These are phyloP conservation scores for Kazachstania viticola DNA, from an alignment of 805 yeast genomes.

Conservation along the genomic window DNA sequence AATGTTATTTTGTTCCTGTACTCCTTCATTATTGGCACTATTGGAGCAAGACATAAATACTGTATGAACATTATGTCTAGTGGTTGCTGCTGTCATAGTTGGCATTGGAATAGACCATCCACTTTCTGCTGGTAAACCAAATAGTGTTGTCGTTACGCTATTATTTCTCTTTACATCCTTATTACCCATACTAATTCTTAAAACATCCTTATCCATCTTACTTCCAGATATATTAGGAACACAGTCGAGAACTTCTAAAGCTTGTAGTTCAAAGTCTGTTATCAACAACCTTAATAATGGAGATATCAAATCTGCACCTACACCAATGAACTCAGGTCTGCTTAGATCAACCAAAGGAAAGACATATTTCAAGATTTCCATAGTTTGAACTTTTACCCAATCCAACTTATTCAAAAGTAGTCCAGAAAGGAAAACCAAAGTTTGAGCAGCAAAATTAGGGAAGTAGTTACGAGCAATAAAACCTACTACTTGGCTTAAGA, in stretches of 20 bases:
- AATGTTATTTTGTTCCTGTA: slow-evolving; percentile 12
- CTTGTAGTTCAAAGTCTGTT: slow-evolving; percentile 82
- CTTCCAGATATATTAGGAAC: slow-evolving; percentile 80
- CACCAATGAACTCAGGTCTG: slow-evolving; percentile 68
- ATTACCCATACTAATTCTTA: slow-evolving; percentile 86
- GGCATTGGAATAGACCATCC: slow-evolving; percentile 99
- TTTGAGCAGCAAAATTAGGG: slow-evolving; percentile 62
- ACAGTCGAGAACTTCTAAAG: slow-evolving; percentile 81
- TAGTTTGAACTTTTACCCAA: slow-evolving; percentile 74
- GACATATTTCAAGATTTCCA: slow-evolving; percentile 61
- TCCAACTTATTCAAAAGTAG: slow-evolving; percentile 60
- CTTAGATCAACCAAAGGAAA: slow-evolving; percentile 70
- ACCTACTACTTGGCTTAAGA: slow-evolving; percentile 66
- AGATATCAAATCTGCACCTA: slow-evolving; percentile 90
- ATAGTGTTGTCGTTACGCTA: slow-evolving; percentile 77
- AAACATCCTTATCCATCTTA: slow-evolving; percentile 79
- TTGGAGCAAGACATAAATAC: slow-evolving; percentile 76
- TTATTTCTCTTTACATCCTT: slow-evolving; percentile 65
- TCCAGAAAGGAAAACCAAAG: slow-evolving; percentile 67
- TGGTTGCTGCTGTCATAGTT: slow-evolving; percentile 73
- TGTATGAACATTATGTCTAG: slow-evolving; percentile 89
- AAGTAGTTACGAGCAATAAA: slow-evolving; percentile 60
- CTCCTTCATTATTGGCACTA: slow-evolving; percentile 11
- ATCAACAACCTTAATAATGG: slow-evolving; percentile 71
- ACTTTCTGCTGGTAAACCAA: slow-evolving; percentile 81